Base-by-base conservation (phyloP, 192 early-diverging fungal genomes). In the Martensiomyces pterosporus region DNA sequence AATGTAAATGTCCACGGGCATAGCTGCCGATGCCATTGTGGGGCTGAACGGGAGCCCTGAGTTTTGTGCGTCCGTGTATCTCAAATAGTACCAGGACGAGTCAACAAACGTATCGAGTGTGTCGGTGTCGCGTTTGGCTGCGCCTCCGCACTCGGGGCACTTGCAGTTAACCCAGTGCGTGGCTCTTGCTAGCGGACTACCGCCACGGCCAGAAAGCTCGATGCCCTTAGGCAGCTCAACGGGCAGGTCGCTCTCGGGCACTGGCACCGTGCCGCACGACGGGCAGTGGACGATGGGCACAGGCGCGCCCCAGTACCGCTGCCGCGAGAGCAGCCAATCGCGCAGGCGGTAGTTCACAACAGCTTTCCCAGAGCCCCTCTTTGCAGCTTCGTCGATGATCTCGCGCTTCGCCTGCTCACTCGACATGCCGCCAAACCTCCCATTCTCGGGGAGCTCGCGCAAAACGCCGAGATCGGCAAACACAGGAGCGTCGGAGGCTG, bases 21-120 rank as follows among this genome's bases (percentile, higher is more conserved):
- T 67, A 6, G 64, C 60, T 0, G 70, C 47, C 6, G 81, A 80
- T 0, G 77, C 82, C 15, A 68, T 67, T 1, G 47, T 63, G 0
- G 67, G 34, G 34, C 69, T 64, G 47, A 86, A 90, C 10, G 79
- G 80, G 22, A 36, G 25, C 0, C n/a, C 12, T 10, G 33, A 40
- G 66, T 93, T 94, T 12, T 85, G 60, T 2, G 92, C 76, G 53
- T 95, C 93, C 0, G 82, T 53, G 52, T 79, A 93, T 38, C 94
- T 77, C 58, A 98, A 67, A 78, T 86, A 98, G 53, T 98, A 98
- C 93, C 93, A 98, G 0, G 94, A 88, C 3, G 92, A 94, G 56
- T 98, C 94, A 7, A 98, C 87, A 80, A 98, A 98, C 3, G 94
- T 98, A 56, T 98, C 94, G 83, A 98, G 92, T 2, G 94, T 95